Evolutionary conservation across 345 rosid genomes (phyloP), one percentile per base, ranked within the genome.

Genomic region (Litchi chinensis): DNA sequence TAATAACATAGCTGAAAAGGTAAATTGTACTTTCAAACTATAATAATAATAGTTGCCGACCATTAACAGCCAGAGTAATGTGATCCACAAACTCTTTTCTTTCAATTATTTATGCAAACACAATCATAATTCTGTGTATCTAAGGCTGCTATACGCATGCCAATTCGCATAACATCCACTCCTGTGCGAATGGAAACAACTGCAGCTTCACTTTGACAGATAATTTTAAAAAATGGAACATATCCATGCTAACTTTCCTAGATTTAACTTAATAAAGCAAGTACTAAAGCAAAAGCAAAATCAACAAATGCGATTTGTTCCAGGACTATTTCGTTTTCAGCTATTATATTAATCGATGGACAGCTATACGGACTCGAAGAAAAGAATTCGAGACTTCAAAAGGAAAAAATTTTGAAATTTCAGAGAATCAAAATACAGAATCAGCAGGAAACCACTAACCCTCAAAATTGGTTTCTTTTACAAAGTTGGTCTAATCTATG

Each of bases 141-240:
- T 63, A 85, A 86, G 81, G 88, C 85, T 83, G 86, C 81, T 43
- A 73, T 48, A 65, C 75, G 43, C 82, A 74, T 80, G 77, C 79
- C 79, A 70, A 60, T 65, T 56, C 28, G 71, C 79, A 82, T 5
- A 63, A 80, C 13, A 62, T 78, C 76, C 79, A 79, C 79, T 62
- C 70, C 46, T 0, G n/a, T 68, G 62, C 54, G 70, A 75, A 81
- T 79, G 82, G 76, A 83, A 81, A 76, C 76, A 79, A 21, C 67
- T 39, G 67, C 82, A 85, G 83, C 86, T 65, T 79, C 85, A 75
- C 59, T 16, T 62, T 73, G 71, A 70, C 59, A 26, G 40, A 59
- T 32, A 57, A 65, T 39, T 21, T 54, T 68, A 60, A 48, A 74
- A 59, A 43, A 65, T 60, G 3, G 68, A 48, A 60, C 43, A 68